These are phyloP conservation scores for Aspergillus sp. DNA, from an alignment of 2,329 filamentous ascomycete genomes.

Conservation along the genomic window DNA sequence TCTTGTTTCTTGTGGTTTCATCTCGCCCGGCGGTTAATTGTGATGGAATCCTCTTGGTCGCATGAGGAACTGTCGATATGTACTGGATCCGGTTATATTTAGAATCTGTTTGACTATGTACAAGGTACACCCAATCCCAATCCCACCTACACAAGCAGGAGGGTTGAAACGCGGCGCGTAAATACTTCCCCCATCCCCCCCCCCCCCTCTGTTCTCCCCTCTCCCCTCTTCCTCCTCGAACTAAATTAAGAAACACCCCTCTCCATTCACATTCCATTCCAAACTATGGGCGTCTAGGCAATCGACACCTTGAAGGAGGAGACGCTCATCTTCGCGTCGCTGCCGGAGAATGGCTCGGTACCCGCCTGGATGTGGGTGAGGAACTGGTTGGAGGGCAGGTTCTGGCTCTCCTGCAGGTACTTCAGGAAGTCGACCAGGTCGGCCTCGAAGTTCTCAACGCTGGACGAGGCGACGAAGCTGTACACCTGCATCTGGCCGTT, in stretches of 20 bases:
- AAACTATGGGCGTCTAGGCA: conserved; percentile 16
- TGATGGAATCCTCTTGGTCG: not conserved
- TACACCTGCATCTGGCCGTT: conserved; percentile 60
- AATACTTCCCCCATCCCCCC: not conserved
- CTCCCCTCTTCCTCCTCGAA: not conserved
- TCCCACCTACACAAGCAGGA: not conserved
- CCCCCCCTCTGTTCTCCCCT: conserved; percentile 6
- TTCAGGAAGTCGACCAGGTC: conserved; percentile 59
- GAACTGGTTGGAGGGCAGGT: conserved; percentile 47
- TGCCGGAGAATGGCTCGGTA: conserved; percentile 38
- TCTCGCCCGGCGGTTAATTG: not conserved
- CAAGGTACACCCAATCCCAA: not conserved
- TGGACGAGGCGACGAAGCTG: conserved; percentile 55
- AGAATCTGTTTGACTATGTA: not conserved
- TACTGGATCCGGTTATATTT: not conserved
- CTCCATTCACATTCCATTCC: not conserved
- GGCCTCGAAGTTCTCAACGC: conserved; percentile 54
- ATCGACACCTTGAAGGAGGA: conserved; percentile 32
- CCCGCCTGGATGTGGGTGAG: conserved; percentile 49
- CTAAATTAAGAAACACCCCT: not conserved
- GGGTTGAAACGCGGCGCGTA: conserved; percentile 24
- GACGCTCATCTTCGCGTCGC: conserved; percentile 25
- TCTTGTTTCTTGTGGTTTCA: not conserved
- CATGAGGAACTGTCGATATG: not conserved
- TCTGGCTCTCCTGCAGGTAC: conserved; percentile 51